Base-by-base conservation (phyloP, 2,329 filamentous ascomycete species). In the Xylaria sp. region DNA sequence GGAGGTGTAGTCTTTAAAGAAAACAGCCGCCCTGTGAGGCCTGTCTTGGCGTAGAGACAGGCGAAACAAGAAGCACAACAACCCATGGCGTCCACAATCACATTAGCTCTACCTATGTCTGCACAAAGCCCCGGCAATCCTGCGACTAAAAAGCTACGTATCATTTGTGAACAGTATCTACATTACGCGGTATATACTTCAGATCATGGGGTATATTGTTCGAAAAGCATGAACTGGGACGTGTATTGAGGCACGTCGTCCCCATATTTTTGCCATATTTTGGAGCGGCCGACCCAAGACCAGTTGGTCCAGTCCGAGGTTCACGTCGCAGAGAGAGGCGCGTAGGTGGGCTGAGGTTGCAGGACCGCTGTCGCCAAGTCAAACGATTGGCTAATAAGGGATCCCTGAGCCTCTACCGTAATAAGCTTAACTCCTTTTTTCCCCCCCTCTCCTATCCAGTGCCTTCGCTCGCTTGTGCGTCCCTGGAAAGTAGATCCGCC, bases 281-380 rank as follows among this genome's bases (percentile, higher is more conserved):
- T 46, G 23, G 23, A 40, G 19, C 37, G 42, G 47, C 19, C 35
- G 35, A 31, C 46, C 56, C 21, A 38, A 46, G 43, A 38, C 46
- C 4, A 47, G 54, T 37, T 23, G 60, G 15, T 17, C 55, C 21
- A 54, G 51, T 54, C 23, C 43, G 52, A 57, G 58, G 52, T 43
- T 61, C 59, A 57, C 43, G 64, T 65, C 59, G 54, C 64, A 59
- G n/a, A n/a, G n/a, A n/a, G 53, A 62, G 52, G 63, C 59, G 63
- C 61, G 51, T 63, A 55, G 52, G 59, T 62, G 53, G 51, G 59
- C 60, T 62, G 60, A 57, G 53, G 52, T 59, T 58, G 61, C 47
- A 37, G 37, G 43, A 56, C 45, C 37, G 47, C 63, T 59, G 62
- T 58, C 68, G 70, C 70, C 70, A 72, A 72, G 70, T 72, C 69